Base-by-base conservation (phyloP, 2,329 filamentous ascomycete genomes). In the Coniochaeta ligniaria region DNA sequence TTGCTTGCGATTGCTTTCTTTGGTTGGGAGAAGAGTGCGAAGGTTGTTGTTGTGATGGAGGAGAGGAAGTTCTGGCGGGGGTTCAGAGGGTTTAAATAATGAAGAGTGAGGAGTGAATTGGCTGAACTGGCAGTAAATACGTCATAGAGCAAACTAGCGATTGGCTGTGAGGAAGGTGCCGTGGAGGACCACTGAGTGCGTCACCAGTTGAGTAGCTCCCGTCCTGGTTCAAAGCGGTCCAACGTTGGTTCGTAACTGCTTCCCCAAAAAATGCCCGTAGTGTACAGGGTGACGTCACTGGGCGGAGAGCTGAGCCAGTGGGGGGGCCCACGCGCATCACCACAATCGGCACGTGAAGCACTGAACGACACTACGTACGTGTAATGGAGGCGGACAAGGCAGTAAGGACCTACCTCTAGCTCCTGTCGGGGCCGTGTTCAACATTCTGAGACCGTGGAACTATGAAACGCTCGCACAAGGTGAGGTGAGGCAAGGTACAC, bases 1-100 rank as follows among this genome's bases (percentile, higher is more conserved):
- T 64, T 62, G 63, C 17, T 59, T 60, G 31, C n/a, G n/a, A n/a
- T 28, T 50, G n/a, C 11, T 45, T 45, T 8, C 17, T 22, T 22
- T 47, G 43, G 9, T 24, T 6, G 43, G 7, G 35, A 36, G 6
- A 14, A 14, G 35, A 45, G 22, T 50, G 28, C 26, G 45, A 28
- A 52, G 47, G 12, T 52, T 5, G 22, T 28, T 16, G 47, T 33
- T 28, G 43, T 52, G 47, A 52, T 52, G 47, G 47, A 52, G 7
- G 14, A 52, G 47, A 52, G 17, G 24, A 28, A 24, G 12, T 7
- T 8, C 12, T 24, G 47, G 6, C 31, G 22, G 22, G 16, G 31
- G 47, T 17, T 52, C 24, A 24, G 47, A 31, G 17, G 47, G 47
- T 52, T 52, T 52, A 52, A 8, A 52, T 52, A 52, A 12, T 31